Evolutionary conservation across 441 rosid species (phyloP), one percentile per base, ranked within the genome.

Genomic region (Pelargonium cotyledonis): DNA sequence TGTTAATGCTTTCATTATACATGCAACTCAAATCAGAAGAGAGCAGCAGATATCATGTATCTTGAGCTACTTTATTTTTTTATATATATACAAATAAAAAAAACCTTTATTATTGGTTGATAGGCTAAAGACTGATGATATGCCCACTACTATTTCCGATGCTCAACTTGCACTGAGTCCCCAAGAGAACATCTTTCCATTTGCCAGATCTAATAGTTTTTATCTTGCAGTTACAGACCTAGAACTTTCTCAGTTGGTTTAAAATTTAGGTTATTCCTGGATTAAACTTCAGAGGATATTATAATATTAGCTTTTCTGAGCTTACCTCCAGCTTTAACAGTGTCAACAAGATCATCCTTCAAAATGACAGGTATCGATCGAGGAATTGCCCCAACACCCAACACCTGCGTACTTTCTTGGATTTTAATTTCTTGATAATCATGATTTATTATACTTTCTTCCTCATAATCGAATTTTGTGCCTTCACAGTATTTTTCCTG

Each of bases 311-410:
- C 65, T 58, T 68, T 58, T n/a, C 41, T 63, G 57, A 70, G 68
- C 57, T 18, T 88, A 95, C 99, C 99, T 85, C 99, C 99, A 75
- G 99, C 95, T 84, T 90, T 92, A 74, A 92, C 89, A 68, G 80
- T 81, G 84, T 95, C 99, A 79, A 89, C 99, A 81, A 92, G 99
- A 84, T 95, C 98, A 81, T 92, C 97, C 82, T 67, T 87, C 74
- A 95, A 75, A 68, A 92, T 80, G 61, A 92, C 88, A 60, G 83
- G 81, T 73, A 92, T 88, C 68, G 96, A 92, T 69, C 96, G 91
- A 69, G 99, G 99, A 78, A 95, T 90, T 73, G 90, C 96, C 68
- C 99, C 99, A 78, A 95, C 98, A 66, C 90, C 97, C 80, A 95
- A 74, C 18, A 90, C 83, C 76, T 95, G 98, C 6, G 96, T 88